Percentiles rank a stretch among this genome's conserved stretches.
Evolutionary conservation across 2,329 filamentous ascomycete genomes (phyloP).

Genomic region (Pseudogymnoascus sp.): DNA sequence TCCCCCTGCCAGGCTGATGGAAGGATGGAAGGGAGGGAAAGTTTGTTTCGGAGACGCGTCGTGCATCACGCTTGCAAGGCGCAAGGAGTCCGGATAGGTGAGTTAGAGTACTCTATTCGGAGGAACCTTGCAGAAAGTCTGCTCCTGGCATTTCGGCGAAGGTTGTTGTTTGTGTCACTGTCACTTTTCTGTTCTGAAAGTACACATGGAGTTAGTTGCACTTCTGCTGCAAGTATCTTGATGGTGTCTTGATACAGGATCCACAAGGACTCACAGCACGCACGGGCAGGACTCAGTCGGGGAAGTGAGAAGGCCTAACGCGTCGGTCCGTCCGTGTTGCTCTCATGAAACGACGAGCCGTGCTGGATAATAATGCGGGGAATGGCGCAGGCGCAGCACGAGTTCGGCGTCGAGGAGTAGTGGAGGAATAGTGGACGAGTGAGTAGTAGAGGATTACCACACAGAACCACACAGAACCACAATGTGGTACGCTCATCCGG

Average conservation of each 20-base stretch:
- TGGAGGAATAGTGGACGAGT: neutral
- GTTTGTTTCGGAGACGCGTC: conserved; percentile 5
- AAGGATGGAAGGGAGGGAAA: neutral
- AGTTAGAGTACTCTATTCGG: neutral
- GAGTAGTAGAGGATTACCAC: neutral
- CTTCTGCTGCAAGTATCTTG: neutral
- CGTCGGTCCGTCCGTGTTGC: neutral
- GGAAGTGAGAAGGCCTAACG: neutral
- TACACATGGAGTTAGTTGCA: neutral
- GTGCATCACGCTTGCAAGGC: neutral
- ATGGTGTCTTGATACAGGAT: neutral
- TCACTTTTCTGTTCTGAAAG: neutral
- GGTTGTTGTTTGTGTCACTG: neutral
- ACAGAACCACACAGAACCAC: neutral
- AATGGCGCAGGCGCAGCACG: neutral
- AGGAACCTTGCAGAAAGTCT: conserved; percentile 1
- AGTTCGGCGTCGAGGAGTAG: neutral
- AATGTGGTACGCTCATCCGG: neutral
- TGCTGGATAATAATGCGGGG: neutral
- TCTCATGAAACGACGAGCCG: neutral
- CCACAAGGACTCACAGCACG: neutral
- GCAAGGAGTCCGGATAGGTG: neutral
- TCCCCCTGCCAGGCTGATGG: conserved; percentile 5
- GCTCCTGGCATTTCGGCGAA: conserved; percentile 1
- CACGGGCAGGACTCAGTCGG: too few relatives aligned